phyloP scores from a whole-genome alignment of 1,284 basidiomycete genomes.

The Meripilus lineatus region DNA sequence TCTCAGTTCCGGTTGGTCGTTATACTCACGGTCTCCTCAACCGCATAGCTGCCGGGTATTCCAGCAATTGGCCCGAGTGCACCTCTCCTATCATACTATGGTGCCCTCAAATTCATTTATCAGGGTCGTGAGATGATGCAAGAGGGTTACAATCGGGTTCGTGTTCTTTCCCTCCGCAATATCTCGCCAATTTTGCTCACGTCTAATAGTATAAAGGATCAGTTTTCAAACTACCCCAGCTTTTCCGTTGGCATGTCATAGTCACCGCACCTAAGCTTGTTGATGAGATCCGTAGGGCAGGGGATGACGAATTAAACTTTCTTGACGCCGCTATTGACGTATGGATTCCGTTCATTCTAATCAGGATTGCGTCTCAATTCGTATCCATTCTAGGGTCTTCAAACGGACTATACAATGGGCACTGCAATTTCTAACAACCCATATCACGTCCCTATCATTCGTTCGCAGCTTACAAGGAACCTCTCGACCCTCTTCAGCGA shows the following conservation, averaged over 20 bases:
- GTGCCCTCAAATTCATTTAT: constrained; percentile 10
- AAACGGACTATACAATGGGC: constrained; percentile 1
- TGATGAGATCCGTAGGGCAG: constrained; percentile 18
- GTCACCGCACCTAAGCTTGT: constrained; percentile 16
- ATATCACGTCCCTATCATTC: constrained; percentile 20
- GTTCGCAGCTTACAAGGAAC: constrained; percentile 19
- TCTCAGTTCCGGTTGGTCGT: not conserved
- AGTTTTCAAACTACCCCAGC: constrained; percentile 18
- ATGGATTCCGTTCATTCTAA: not conserved
- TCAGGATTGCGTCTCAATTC: not conserved
- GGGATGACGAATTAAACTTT: constrained; percentile 18
- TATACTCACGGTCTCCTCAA: not conserved
- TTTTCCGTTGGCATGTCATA: constrained; percentile 14
- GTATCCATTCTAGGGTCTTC: not conserved
- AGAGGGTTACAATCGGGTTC: constrained; percentile 17
- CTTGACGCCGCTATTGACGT: constrained; percentile 14
- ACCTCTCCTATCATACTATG: constrained; percentile 13
- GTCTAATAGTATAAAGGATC: constrained; percentile 9
- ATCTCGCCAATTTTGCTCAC: not conserved
- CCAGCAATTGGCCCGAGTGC: constrained; percentile 10
- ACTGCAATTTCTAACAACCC: constrained; percentile 10
- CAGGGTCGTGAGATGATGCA: constrained; percentile 8
- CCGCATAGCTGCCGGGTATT: constrained; percentile 5
- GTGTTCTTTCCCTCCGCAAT: not conserved
- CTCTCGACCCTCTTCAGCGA: constrained; percentile 8